Conservation (phyloP, 2,329 filamentous ascomycete genomes). For the Paecilomyces sp. region DNA sequence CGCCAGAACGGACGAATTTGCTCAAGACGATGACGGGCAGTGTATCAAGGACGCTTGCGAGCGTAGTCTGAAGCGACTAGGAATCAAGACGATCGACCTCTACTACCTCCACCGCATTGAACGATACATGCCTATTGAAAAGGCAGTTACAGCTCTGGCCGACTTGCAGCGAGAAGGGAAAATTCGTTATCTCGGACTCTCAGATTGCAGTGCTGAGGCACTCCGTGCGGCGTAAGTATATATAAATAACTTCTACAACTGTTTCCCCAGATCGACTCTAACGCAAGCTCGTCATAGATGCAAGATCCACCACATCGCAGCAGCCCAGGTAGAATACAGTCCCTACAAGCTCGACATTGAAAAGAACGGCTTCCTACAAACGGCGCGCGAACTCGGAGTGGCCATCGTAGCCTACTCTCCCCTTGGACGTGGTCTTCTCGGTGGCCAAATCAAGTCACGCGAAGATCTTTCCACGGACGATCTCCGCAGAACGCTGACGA, state of each 20-base stretch:
- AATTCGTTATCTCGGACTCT: neutral
- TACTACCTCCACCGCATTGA: neutral
- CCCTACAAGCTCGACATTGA: neutral
- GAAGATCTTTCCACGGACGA: neutral
- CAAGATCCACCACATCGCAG: neutral
- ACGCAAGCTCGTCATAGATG: neutral
- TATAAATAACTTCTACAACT: neutral
- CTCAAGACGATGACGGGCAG: neutral
- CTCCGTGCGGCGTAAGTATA: neutral
- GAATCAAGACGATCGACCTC: neutral
- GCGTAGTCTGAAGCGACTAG: neutral
- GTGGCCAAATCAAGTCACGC: neutral
- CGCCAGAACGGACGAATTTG: neutral
- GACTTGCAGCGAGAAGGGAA: neutral
- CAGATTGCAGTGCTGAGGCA: neutral
- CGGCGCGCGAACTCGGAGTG: neutral
- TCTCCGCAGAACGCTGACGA: neutral
- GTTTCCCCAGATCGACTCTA: neutral
- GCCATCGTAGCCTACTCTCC: neutral
- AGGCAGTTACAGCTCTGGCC: neutral
- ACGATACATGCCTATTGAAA: neutral
- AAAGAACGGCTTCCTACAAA: neutral
- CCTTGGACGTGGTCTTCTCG: neutral
- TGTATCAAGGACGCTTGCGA: neutral
- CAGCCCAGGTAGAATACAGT: neutral